A percentile compares a stretch with the other conserved stretches of the same genome.
These are phyloP conservation scores for Eucalyptus brandiana DNA, from an alignment of 345 rosid genomes.

Conservation along the genomic window DNA sequence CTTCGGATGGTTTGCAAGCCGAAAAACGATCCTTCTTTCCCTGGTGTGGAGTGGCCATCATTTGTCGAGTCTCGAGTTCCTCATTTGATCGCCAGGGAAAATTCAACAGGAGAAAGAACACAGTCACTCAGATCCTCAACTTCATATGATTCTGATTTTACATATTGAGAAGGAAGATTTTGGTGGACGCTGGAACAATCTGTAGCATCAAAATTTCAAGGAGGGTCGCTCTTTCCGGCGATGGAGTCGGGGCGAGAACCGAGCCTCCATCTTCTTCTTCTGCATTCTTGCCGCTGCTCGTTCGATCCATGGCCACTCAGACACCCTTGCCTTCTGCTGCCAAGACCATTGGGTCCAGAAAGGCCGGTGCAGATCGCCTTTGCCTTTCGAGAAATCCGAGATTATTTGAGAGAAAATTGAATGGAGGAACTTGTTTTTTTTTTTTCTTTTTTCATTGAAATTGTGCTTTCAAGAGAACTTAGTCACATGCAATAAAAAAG, in stretches of 20 bases:
- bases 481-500: not conserved
- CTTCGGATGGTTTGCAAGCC: not conserved
- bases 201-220: not conserved
- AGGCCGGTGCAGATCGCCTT: constrained; percentile 10
- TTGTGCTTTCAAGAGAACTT: not conserved
- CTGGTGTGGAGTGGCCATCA: not conserved
- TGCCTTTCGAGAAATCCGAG: not conserved
- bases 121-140: not conserved
- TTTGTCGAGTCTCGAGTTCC: not conserved
- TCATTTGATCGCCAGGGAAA: rapidly evolving
- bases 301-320: constrained; percentile 66
- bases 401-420: too few relatives aligned
- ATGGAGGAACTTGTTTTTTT: not conserved
- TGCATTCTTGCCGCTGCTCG: constrained; percentile 6
- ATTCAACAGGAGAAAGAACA: not conserved
- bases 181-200: not conserved
- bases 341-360: constrained; percentile 38
- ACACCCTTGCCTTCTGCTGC: constrained; percentile 40
- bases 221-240: not conserved
- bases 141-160: not conserved
- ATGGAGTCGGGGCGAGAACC: not conserved
- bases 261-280: not conserved
- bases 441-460: too few relatives aligned
- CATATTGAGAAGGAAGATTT: not conserved
- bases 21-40: rapidly evolving